These are phyloP conservation scores for Chenopodium berlandieri DNA, from an alignment of 148 eudicot species.

Conservation along the genomic window DNA sequence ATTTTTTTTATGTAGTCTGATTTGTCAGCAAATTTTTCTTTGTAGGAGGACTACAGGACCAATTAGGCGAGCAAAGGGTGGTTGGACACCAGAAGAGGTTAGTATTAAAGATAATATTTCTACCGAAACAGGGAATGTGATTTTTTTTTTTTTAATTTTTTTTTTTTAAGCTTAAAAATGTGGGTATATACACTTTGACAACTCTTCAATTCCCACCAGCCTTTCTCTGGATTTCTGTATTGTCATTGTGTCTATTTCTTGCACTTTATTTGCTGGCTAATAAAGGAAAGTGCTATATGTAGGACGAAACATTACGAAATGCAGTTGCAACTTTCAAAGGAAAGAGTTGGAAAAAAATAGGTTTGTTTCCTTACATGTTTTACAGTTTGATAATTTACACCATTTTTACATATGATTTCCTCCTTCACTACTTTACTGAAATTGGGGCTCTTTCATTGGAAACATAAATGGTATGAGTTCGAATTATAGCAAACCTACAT, in stretches of 20 bases:
- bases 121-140: not conserved
- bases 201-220: not conserved
- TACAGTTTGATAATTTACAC: not conserved
- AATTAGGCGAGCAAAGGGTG: conserved; percentile 95
- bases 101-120: conserved; percentile 9
- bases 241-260: not conserved
- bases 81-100: conserved; percentile 99
- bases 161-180: not conserved
- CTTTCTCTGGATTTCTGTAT: not conserved
- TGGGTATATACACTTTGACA: not conserved
- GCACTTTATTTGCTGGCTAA: conserved; percentile 10
- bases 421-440: not conserved
- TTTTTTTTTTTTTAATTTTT: too few species aligned
- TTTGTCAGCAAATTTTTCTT: conserved; percentile 14
- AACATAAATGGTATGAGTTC: not conserved
- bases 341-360: conserved; percentile 94
- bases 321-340: conserved; percentile 71
- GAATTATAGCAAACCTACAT: not conserved
- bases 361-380: conserved; percentile 24
- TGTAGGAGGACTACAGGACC: conserved; percentile 90
- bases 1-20: not conserved
- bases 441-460: not conserved
- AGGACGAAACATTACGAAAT: conserved; percentile 79
- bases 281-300: conserved; percentile 17
- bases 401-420: not conserved